phyloP scores from a whole-genome alignment of 176 grass and related monocot genomes.

The Bolboschoenus planiculmis region DNA sequence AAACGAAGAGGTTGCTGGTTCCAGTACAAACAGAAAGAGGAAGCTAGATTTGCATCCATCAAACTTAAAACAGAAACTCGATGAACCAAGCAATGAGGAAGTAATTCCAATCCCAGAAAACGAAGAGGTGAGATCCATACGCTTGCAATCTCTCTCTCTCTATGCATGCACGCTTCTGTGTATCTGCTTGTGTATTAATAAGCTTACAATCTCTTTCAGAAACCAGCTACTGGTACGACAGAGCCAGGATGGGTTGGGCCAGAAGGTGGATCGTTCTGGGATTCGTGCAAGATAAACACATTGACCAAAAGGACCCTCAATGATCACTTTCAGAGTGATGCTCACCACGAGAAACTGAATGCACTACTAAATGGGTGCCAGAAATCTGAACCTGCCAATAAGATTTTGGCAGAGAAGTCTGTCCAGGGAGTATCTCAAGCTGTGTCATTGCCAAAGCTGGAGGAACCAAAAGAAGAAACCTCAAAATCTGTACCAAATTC shows the following conservation, averaged over 20 bases:
- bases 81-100: not conserved
- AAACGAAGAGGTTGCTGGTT: slow-evolving; percentile 5
- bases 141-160: not conserved
- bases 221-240: not conserved
- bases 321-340: not conserved
- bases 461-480: not conserved
- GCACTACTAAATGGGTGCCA: slow-evolving; percentile 1
- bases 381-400: slow-evolving; percentile 8
- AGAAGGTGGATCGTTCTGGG: not conserved
- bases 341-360: not conserved
- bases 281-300: not conserved
- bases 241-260: not conserved
- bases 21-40: not conserved
- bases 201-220: not conserved
- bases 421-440: not conserved
- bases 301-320: not conserved
- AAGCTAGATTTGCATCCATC: not conserved
- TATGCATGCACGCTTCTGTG: not conserved
- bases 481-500: not conserved
- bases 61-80: not conserved
- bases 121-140: not conserved
- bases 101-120: not conserved
- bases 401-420: not conserved
- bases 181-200: not conserved
- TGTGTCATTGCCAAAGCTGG: not conserved